Evolutionary conservation across 164 flowering plant genomes (phyloP).

Genomic region (Platanus orientalis): DNA sequence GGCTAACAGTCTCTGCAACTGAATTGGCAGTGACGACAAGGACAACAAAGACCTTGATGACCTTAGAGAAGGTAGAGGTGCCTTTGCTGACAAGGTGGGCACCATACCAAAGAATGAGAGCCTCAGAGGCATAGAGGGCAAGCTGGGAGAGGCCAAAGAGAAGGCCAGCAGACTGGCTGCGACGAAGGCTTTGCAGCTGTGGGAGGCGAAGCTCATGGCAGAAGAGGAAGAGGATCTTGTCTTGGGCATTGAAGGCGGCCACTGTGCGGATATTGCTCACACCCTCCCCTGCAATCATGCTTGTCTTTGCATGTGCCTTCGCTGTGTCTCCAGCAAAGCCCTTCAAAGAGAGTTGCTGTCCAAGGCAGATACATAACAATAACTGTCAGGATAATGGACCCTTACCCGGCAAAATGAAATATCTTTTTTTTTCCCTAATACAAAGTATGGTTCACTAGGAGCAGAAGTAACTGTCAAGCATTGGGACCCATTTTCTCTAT

Average conservation of each 20-base stretch:
- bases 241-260: constrained; percentile 96
- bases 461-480: too few relatives aligned
- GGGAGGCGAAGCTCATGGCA: constrained; percentile 72
- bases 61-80: constrained; percentile 87
- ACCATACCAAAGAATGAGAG: constrained; percentile 96
- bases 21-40: constrained; percentile 22
- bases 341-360: constrained; percentile 91
- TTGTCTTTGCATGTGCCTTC: constrained; percentile 95
- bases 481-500: too few relatives aligned
- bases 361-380: constrained; percentile 8
- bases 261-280: constrained; percentile 98
- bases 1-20: constrained; percentile 28
- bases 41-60: constrained; percentile 91
- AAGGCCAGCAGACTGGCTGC: constrained; percentile 72
- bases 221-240: constrained; percentile 78
- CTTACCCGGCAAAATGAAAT: too few relatives aligned
- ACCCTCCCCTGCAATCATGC: constrained; percentile 99
- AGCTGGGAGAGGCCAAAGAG: constrained; percentile 96
- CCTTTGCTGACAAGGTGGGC: constrained; percentile 81
- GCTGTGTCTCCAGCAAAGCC: constrained; percentile 99
- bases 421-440: too few relatives aligned
- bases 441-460: too few relatives aligned
- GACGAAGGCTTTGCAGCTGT: constrained; percentile 58
- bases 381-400: constrained; percentile 1
- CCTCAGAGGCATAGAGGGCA: constrained; percentile 89